Conservation (phyloP, 192 early-diverging fungal genomes). For the Rhizophagus prolifer region DNA sequence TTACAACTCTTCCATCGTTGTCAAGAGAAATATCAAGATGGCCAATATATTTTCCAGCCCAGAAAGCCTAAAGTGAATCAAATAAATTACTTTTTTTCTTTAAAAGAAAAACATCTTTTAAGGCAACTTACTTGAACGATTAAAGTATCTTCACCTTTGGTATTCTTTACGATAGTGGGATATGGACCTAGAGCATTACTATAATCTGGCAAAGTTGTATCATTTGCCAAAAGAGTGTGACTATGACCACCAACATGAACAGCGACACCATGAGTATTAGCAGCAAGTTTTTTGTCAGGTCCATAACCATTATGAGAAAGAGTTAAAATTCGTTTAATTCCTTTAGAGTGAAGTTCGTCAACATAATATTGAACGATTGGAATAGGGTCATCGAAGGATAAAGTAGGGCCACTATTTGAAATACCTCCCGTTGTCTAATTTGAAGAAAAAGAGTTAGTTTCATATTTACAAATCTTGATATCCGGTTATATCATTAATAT, state of each 20-base stretch:
- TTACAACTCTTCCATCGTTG: constrained; percentile 51
- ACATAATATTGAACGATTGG: constrained; percentile 61
- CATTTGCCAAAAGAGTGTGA: constrained; percentile 63
- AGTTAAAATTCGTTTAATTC: constrained; percentile 65
- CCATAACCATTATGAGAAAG: constrained; percentile 75
- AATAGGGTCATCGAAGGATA: constrained; percentile 61
- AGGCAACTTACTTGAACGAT: constrained; percentile 62
- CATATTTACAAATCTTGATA: not conserved
- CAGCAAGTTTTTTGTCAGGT: constrained; percentile 64
- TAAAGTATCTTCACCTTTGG: constrained; percentile 62
- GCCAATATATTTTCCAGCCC: constrained; percentile 64
- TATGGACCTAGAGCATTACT: constrained; percentile 60
- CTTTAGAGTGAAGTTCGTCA: constrained; percentile 55
- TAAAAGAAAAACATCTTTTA: not conserved
- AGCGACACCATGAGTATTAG: constrained; percentile 54
- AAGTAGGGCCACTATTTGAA: constrained; percentile 46
- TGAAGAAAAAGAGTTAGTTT: not conserved
- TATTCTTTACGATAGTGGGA: constrained; percentile 65
- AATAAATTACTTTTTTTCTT: not conserved
- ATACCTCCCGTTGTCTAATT: constrained; percentile 53
- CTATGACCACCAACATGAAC: constrained; percentile 78
- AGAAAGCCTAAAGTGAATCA: constrained; percentile 37
- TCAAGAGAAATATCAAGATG: constrained; percentile 63
- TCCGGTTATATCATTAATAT: not conserved
- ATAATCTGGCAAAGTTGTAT: constrained; percentile 47